These are phyloP conservation scores for Mrakia frigida DNA, from an alignment of 768 basidiomycete genomes.

Conservation along the genomic window DNA sequence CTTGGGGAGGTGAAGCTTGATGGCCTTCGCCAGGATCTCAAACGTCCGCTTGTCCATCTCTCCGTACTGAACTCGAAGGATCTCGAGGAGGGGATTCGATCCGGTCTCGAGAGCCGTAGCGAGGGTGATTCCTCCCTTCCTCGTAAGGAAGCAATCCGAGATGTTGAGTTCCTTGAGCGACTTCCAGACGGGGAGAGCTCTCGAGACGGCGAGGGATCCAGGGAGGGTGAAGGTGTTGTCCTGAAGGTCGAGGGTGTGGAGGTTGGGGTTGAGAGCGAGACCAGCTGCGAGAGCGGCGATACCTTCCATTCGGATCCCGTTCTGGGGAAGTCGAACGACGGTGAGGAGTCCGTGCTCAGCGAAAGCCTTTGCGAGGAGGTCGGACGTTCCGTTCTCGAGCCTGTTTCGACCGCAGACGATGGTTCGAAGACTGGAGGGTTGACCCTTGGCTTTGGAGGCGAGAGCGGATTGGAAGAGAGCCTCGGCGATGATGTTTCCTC, in stretches of 20 bases:
- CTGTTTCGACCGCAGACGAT: constrained; percentile 93
- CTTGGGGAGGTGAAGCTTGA: constrained; percentile 56
- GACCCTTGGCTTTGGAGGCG: constrained; percentile 59
- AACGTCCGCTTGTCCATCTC: constrained; percentile 72
- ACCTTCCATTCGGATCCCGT: constrained; percentile 91
- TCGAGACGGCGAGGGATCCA: constrained; percentile 57
- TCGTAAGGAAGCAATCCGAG: constrained; percentile 82
- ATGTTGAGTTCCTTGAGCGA: constrained; percentile 72
- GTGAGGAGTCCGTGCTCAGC: constrained; percentile 66
- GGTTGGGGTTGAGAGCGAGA: constrained; percentile 58
- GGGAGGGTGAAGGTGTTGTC: constrained; percentile 62
- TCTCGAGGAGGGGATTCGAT: constrained; percentile 66
- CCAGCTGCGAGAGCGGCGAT: constrained; percentile 73
- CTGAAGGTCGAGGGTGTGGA: constrained; percentile 81
- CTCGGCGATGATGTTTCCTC: constrained; percentile 75
- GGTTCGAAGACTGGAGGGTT: constrained; percentile 62
- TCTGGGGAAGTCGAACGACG: constrained; percentile 93
- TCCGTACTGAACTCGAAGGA: constrained; percentile 83
- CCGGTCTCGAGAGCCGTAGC: constrained; percentile 61
- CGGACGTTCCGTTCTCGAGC: constrained; percentile 83
- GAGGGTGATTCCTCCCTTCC: constrained; percentile 68
- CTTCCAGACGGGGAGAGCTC: constrained; percentile 64
- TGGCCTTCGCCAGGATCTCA: constrained; percentile 60
- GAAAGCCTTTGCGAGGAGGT: constrained; percentile 80
- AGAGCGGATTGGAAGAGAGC: constrained; percentile 74